Evolutionary conservation across 768 basidiomycete genomes (phyloP), one percentile per base, ranked within the genome.

Genomic region (Leccinellum albellum): DNA sequence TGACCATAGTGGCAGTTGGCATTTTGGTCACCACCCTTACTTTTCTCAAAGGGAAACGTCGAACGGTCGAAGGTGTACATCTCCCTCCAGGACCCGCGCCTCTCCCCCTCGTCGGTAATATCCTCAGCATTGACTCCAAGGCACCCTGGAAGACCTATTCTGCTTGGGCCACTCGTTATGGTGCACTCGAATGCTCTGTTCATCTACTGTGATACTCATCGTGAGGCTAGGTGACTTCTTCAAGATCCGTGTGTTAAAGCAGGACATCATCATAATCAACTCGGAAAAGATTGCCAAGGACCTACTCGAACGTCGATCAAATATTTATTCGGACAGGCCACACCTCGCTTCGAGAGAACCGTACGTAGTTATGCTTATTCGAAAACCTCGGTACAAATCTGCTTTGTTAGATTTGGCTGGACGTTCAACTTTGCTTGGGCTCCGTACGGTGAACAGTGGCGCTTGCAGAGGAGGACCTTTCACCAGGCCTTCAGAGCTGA

Each of bases 261-360:
- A 66, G 50, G 62, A 66, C 32, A 58, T 65, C 33, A 54, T 70
- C n/a, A 55, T 68, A 7, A 55, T 72, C 9, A 72, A 60, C 61
- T 66, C 67, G 17, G 52, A 60, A 24, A 61, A 64, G 46, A 33
- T 69, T 40, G 69, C 70, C n/a, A 59, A 56, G 24, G 71, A 70
- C 0, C 59, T 73, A 7, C 54, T 73, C 14, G 72, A 73, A 1
- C 61, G 55, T 12, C 59, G 71, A 14, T 69, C 67, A 0, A 23
- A 31, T 23, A 60, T 66, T 33, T 72, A 72, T 44, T 70, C 72
- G 7, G 70, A 73, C 40, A 65, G 64, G 29, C 57, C 66, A 8
- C 29, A 55, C 20, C 14, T 63, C 10, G 59, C 64, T 23, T 57
- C 61, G 4, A 55, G 21, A 31, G 61, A 59, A 24, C 56, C 54